Percentiles rank a stretch among this genome's conserved stretches.
Evolutionary conservation across 768 basidiomycete genomes (phyloP).

Genomic region (Suillus brevipes): DNA sequence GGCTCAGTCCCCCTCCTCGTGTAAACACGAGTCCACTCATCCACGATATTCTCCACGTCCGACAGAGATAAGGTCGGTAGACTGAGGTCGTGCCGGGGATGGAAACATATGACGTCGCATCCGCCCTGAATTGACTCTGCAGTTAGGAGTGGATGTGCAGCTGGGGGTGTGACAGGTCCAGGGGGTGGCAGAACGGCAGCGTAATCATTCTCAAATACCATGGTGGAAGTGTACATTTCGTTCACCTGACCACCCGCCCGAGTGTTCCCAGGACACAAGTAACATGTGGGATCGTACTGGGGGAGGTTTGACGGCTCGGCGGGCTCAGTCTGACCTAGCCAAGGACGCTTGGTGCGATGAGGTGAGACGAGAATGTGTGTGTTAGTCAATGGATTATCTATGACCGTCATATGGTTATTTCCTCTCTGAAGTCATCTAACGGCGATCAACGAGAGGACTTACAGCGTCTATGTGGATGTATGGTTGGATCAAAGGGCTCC

Average conservation of each 20-base stretch:
- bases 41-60: constrained; percentile 66
- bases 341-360: constrained; percentile 87
- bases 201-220: constrained; percentile 80
- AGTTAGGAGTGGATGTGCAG: constrained; percentile 61
- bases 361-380: constrained; percentile 84
- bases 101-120: constrained; percentile 89
- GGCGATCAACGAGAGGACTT: constrained; percentile 25
- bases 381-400: constrained; percentile 80
- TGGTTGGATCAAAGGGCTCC: constrained; percentile 53
- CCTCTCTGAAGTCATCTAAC: constrained; percentile 4
- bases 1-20: constrained; percentile 54
- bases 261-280: constrained; percentile 84
- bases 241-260: constrained; percentile 74
- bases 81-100: constrained; percentile 84
- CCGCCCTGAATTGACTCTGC: constrained; percentile 71
- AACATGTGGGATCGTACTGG: constrained; percentile 70
- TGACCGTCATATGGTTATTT: constrained; percentile 9
- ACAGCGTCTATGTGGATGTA: constrained; percentile 74
- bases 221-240: constrained; percentile 64
- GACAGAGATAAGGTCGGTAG: constrained; percentile 59
- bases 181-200: constrained; percentile 74
- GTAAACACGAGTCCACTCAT: constrained; percentile 74
- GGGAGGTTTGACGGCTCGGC: constrained; percentile 55
- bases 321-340: constrained; percentile 84
- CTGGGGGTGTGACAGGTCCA: constrained; percentile 48